Conservation (phyloP, 148 eudicot species). For the Pouteria glomerata region DNA sequence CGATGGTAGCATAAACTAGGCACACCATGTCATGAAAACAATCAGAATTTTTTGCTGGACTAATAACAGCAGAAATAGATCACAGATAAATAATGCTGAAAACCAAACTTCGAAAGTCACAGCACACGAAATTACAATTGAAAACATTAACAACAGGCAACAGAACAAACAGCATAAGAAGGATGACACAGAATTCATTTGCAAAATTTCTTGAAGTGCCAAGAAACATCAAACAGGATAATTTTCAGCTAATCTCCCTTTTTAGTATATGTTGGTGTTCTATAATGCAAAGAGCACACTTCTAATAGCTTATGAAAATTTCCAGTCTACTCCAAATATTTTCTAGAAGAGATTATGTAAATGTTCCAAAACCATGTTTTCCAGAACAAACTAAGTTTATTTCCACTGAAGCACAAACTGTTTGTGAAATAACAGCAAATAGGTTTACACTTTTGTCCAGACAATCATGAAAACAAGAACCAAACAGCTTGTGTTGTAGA, state of each 20-base stretch:
- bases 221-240: neutral
- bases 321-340: neutral
- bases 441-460: neutral
- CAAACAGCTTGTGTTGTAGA: neutral
- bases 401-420: neutral
- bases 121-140: neutral
- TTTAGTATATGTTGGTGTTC: neutral
- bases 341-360: neutral
- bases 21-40: neutral
- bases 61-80: neutral
- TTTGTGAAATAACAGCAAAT: neutral
- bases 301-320: neutral
- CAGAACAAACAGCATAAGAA: neutral
- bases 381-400: neutral
- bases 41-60: neutral
- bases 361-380: neutral
- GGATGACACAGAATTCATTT: neutral
- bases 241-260: neutral
- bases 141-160: neutral
- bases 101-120: neutral
- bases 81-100: neutral
- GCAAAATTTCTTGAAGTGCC: neutral
- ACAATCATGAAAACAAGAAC: neutral
- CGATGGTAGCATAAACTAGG: neutral
- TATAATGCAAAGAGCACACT: neutral